These are phyloP conservation scores for Vaccinium macrocarpon DNA, from an alignment of 148 eudicot genomes.

Conservation along the genomic window DNA sequence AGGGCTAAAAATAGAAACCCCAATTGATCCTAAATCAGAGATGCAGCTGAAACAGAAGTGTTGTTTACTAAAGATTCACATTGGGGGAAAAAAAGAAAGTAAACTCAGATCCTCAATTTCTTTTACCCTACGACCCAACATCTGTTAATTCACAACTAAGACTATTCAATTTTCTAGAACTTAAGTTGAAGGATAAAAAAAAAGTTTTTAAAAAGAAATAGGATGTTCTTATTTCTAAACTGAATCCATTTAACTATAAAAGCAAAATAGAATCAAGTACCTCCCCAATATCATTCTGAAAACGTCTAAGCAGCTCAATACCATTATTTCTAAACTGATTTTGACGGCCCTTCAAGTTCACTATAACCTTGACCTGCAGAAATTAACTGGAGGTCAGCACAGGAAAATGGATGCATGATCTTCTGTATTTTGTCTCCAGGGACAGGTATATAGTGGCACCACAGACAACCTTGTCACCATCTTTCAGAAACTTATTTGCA, in stretches of 20 bases:
- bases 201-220: not conserved
- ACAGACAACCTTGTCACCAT: conserved; percentile 76
- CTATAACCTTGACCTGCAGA: conserved; percentile 77
- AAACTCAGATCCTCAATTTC: not conserved
- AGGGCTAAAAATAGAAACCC: not conserved
- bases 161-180: not conserved
- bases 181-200: not conserved
- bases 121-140: not conserved
- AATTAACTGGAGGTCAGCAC: conserved; percentile 22
- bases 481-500: conserved; percentile 76
- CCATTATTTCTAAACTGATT: conserved; percentile 64
- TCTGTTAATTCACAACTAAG: not conserved
- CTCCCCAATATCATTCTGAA: conserved; percentile 85
- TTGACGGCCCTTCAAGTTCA: conserved; percentile 84
- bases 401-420: conserved; percentile 2
- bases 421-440: not conserved
- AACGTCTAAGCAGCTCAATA: conserved; percentile 67
- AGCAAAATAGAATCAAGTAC: conserved; percentile 28
- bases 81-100: not conserved
- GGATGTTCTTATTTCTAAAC: not conserved
- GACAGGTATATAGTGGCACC: not conserved
- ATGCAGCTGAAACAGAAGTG: not conserved
- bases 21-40: not conserved
- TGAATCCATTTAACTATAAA: not conserved
- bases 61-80: not conserved